These are phyloP conservation scores for Poteriospumella lacustris DNA, from an alignment of 108 stramenopile species.

Conservation along the genomic window DNA sequence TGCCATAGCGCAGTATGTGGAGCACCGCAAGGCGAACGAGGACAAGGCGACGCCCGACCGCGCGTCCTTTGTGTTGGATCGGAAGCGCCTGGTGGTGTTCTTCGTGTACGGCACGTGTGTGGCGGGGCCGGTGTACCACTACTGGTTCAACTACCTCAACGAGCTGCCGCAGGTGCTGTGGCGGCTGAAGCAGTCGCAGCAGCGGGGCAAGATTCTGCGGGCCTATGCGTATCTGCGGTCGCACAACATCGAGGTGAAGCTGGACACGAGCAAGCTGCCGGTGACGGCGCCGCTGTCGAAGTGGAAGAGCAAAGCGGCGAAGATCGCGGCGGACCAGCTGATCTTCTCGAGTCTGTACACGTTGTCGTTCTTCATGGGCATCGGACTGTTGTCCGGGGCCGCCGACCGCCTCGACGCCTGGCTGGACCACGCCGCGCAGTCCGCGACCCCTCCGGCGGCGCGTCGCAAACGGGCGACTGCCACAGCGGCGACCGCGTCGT, in stretches of 20 bases:
- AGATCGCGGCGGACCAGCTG: slow-evolving; percentile 12
- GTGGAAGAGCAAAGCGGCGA: slow-evolving; percentile 9
- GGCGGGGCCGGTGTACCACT: slow-evolving; percentile 13
- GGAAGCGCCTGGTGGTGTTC: not conserved
- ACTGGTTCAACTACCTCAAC: slow-evolving; percentile 21
- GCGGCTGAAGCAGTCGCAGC: not conserved
- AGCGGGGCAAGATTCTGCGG: slow-evolving; percentile 13
- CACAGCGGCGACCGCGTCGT: too few relatives aligned
- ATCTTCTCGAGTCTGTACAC: slow-evolving; percentile 4
- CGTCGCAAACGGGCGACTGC: too few relatives aligned
- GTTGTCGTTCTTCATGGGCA: not conserved
- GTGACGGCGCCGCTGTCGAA: not conserved
- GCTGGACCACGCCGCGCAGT: too few relatives aligned
- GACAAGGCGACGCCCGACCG: not conserved
- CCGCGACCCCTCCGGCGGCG: too few relatives aligned
- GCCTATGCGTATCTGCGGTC: not conserved
- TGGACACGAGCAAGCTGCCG: not conserved
- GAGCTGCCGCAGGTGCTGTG: not conserved
- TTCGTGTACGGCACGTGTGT: slow-evolving; percentile 18
- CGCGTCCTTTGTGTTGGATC: not conserved
- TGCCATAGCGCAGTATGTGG: not conserved
- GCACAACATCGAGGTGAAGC: not conserved
- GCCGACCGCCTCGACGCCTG: not conserved
- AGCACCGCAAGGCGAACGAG: not conserved
- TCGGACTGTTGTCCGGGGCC: not conserved